Conservation (phyloP, 306 rosid genomes). For the Acmispon strigosus region DNA sequence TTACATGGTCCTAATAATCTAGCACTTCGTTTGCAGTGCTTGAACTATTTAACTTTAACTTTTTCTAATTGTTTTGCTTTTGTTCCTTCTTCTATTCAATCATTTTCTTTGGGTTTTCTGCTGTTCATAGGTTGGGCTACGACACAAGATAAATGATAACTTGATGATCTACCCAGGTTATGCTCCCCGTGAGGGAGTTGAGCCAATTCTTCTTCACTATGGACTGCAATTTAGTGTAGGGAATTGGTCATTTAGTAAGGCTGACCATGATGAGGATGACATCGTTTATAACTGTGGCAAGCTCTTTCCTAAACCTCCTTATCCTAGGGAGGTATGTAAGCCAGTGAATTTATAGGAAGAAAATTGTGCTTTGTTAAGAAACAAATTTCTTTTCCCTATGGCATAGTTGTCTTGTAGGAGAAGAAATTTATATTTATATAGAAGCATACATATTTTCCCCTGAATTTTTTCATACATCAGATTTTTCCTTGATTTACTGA, state of each 20-base stretch:
- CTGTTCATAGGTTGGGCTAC: constrained; percentile 73
- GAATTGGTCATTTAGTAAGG: constrained; percentile 86
- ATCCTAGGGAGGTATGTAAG: constrained; percentile 69
- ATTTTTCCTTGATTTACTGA: not conserved
- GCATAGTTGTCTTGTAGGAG: not conserved
- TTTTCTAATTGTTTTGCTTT: not conserved
- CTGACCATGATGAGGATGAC: constrained; percentile 67
- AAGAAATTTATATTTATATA: not conserved
- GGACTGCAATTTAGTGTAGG: constrained; percentile 75
- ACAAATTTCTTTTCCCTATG: not conserved
- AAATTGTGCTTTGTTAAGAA: not conserved
- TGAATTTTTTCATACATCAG: not conserved
- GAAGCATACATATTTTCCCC: not conserved
- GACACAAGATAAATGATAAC: constrained; percentile 83
- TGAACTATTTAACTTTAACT: not conserved
- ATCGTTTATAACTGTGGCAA: constrained; percentile 62
- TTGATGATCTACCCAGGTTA: constrained; percentile 94
- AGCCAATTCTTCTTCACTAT: constrained; percentile 89
- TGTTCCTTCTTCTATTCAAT: not conserved
- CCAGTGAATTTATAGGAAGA: not conserved
- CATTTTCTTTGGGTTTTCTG: not conserved
- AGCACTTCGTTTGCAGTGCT: not conserved
- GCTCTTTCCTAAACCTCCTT: constrained; percentile 89
- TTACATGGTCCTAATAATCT: not conserved
- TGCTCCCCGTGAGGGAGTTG: constrained; percentile 48